A percentile compares a stretch with the other conserved stretches of the same genome.
Evolutionary conservation across 179 eudicot genomes (phyloP).

Genomic region (Beta lomatogona): DNA sequence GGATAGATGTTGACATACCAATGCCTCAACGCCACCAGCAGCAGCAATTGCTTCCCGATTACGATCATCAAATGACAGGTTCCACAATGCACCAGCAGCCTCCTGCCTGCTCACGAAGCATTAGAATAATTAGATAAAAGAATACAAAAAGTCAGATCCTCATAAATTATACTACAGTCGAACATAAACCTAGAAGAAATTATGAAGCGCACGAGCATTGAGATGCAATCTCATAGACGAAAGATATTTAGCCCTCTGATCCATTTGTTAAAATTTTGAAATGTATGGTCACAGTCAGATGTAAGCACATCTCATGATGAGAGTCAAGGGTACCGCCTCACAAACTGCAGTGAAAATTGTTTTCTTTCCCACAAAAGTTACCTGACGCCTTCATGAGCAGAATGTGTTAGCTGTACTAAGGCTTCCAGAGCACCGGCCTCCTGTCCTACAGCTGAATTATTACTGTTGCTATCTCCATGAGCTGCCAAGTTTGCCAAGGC

Average conservation of each 20-base stretch:
- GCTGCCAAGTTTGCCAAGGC: slow-evolving; percentile 64
- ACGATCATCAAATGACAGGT: slow-evolving; percentile 92
- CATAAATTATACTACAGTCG: background rate
- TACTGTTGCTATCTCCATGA: slow-evolving; percentile 66
- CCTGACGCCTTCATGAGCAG: slow-evolving; percentile 99
- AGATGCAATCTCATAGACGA: background rate
- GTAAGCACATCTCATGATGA: background rate
- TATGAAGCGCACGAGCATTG: background rate
- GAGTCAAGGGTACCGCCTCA: background rate
- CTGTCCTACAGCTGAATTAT: slow-evolving; percentile 91
- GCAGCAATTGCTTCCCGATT: slow-evolving; percentile 97
- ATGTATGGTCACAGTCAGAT: background rate
- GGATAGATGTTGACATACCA: slow-evolving; percentile 55
- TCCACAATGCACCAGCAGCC: slow-evolving; percentile 76
- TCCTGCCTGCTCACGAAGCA: slow-evolving; percentile 23
- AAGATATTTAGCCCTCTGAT: background rate
- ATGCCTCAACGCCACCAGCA: slow-evolving; percentile 97
- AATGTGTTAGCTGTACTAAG: slow-evolving; percentile 81
- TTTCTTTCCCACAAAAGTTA: slow-evolving; percentile 30
- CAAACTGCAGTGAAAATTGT: background rate
- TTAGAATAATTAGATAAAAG: background rate
- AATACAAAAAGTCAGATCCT: background rate
- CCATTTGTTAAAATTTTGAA: background rate
- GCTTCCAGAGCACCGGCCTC: slow-evolving; percentile 98
- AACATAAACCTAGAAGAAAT: slow-evolving; percentile 17